A percentile compares a stretch with the other conserved stretches of the same genome.
phyloP scores from a whole-genome alignment of 805 yeast species.

The Tetrapisispora arboricola region DNA sequence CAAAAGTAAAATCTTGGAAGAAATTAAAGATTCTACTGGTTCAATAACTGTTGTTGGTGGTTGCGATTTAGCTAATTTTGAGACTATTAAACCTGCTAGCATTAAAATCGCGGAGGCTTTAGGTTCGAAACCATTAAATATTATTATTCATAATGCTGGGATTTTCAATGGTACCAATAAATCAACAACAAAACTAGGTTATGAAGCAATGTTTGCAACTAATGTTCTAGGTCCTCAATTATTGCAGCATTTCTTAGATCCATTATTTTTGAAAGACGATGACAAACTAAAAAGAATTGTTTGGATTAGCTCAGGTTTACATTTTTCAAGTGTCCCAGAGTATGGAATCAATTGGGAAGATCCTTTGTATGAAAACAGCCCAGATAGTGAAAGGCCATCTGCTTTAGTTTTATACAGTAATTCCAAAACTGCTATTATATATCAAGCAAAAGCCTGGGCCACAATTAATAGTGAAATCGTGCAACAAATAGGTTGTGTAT shows the following conservation, averaged over 20 bases:
- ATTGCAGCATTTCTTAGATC: slow-evolving; percentile 31
- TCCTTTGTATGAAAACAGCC: slow-evolving; percentile 18
- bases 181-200: slow-evolving; percentile 27
- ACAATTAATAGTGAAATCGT: slow-evolving; percentile 15
- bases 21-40: slow-evolving; percentile 21
- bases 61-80: slow-evolving; percentile 33
- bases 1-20: slow-evolving; percentile 19
- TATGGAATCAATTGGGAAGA: slow-evolving; percentile 29
- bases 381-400: slow-evolving; percentile 10
- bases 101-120: slow-evolving; percentile 9
- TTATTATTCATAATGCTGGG: slow-evolving; percentile 32
- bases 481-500: slow-evolving; percentile 20
- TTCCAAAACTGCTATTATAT: slow-evolving; percentile 28
- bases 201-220: slow-evolving; percentile 31
- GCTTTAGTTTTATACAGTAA: slow-evolving; percentile 26
- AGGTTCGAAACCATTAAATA: slow-evolving; percentile 17
- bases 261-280: slow-evolving; percentile 28
- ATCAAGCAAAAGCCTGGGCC: slow-evolving; percentile 31
- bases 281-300: slow-evolving; percentile 28
- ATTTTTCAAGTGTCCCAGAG: slow-evolving; percentile 18
- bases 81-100: slow-evolving; percentile 27
- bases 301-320: slow-evolving; percentile 32
- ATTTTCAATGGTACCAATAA: slow-evolving; percentile 25
- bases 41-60: slow-evolving; percentile 17
- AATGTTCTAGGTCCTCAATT: slow-evolving; percentile 32